These are phyloP conservation scores for Mycena pura DNA, from an alignment of 768 basidiomycete species.

Conservation along the genomic window DNA sequence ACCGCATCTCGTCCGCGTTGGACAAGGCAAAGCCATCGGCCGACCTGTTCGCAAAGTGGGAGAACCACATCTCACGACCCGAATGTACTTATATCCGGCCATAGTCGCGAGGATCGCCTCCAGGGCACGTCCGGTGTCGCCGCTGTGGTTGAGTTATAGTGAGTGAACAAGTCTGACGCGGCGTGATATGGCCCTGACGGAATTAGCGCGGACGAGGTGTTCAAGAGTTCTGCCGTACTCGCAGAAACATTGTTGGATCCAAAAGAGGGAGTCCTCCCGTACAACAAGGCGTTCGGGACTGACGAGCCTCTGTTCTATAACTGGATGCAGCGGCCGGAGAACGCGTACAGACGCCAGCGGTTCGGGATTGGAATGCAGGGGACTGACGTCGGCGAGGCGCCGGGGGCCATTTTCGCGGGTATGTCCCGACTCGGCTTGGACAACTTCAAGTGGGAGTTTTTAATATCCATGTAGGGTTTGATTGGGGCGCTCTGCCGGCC, in stretches of 20 bases:
- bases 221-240: too few relatives aligned
- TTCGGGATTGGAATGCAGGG: conserved; percentile 18
- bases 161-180: too few relatives aligned
- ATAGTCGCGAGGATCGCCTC: too few relatives aligned
- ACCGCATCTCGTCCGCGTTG: conserved; percentile 33
- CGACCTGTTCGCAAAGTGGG: conserved; percentile 24
- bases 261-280: too few relatives aligned
- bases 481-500: background rate
- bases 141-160: too few relatives aligned
- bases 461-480: conserved; percentile 10
- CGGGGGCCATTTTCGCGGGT: conserved; percentile 3
- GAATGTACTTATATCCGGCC: too few relatives aligned
- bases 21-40: conserved; percentile 28
- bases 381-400: background rate
- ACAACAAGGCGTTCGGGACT: conserved; percentile 13
- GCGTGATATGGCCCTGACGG: too few relatives aligned
- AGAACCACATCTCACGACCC: too few relatives aligned
- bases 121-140: too few relatives aligned
- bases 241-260: too few relatives aligned
- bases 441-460: too few relatives aligned
- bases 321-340: conserved; percentile 14
- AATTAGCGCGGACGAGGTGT: too few relatives aligned
- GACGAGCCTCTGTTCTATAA: background rate
- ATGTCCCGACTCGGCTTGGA: background rate
- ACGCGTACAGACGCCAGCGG: background rate